Evolutionary conservation across 306 rosid genomes (phyloP), one percentile per base, ranked within the genome.

Genomic region (Vigna trinervia): DNA sequence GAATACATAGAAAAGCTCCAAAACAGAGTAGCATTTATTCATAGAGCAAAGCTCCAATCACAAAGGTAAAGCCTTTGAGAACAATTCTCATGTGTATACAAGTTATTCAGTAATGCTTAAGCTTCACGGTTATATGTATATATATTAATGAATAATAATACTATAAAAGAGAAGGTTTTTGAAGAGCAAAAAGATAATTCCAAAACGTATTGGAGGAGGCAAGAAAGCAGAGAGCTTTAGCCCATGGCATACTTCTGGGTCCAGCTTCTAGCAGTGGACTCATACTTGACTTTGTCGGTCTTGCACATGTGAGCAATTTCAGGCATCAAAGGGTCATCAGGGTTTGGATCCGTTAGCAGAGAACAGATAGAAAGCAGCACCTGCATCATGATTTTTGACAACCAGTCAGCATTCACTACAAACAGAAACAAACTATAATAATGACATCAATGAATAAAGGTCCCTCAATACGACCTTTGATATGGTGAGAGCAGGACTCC

Each of bases 401-500:
- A 72, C 34, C 58, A 56, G n/a, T 70, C 53, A 69, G 43, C 2
- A 72, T 38, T 38, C 30, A 63, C 45, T 14, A 61, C 6, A 65
- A 74, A 45, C 47, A 69, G 71, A 62, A 71, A 52, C 32, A 77
- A 64, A 15, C 12, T 28, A 22, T 22, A 14, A 7, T 62, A 34
- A 78, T 38, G 47, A 22, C 62, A 30, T 74, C 19, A 72, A 56
- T 11, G 62, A 68, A 47, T 57, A 54, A 71, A 22, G 61, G n/a
- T 48, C 11, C 54, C 48, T 22, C 30, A 74, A 67, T 22, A 53
- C 73, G 50, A 93, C 98, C 95, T 94, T 94, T 54, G 97, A 90
- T 80, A 94, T 88, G 81, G 98, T 94, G 69, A 94, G 97, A 59
- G 98, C 97, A 17, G 98, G 98, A 73, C 98, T 94, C 98, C 98